These are phyloP conservation scores for Straminergon stramineum DNA, from an alignment of 225 moss, liverwort and hornwort species.

Conservation along the genomic window DNA sequence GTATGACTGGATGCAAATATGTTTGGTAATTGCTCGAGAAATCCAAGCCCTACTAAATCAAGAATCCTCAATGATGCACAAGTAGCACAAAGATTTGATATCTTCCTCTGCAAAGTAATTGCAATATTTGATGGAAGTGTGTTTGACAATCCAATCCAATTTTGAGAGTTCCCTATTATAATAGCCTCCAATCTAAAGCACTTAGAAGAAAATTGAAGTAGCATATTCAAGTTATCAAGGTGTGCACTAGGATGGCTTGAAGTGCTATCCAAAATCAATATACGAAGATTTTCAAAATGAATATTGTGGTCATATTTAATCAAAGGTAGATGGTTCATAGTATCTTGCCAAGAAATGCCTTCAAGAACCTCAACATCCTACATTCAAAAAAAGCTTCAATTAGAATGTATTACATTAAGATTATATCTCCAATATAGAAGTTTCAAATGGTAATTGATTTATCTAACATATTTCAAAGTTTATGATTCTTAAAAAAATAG, in stretches of 20 bases:
- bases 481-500: not conserved
- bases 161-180: not conserved
- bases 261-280: not conserved
- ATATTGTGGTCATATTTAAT: too few species aligned
- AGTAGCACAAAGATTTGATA: not conserved
- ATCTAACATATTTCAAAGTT: not conserved
- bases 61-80: not conserved
- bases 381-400: not conserved
- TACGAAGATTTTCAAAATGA: not conserved
- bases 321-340: not conserved
- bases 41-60: not conserved
- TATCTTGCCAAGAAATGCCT: not conserved
- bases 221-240: not conserved
- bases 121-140: not conserved
- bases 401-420: not conserved
- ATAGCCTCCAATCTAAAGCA: not conserved
- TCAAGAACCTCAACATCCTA: not conserved
- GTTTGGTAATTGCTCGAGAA: not conserved
- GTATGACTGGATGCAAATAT: not conserved
- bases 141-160: not conserved
- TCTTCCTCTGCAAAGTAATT: accelerated
- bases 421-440: not conserved
- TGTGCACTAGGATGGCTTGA: accelerated
- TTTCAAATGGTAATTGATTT: not conserved
- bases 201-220: not conserved